Percentiles rank a stretch among this genome's conserved stretches.
Conservation (phyloP, 2,329 filamentous ascomycete species). For the Alternaria rosae region DNA sequence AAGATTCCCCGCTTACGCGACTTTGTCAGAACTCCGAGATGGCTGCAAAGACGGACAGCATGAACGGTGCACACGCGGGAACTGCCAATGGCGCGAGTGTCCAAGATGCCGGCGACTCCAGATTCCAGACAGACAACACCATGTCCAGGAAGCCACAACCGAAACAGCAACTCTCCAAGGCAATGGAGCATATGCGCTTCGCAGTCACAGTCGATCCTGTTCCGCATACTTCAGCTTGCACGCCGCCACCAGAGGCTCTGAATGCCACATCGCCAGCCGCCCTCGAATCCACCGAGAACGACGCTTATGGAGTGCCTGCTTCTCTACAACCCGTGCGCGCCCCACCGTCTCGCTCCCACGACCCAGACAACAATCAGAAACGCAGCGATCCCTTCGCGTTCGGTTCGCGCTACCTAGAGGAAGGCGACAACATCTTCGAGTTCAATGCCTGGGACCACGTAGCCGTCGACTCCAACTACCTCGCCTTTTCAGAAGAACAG, state of each 20-base stretch:
- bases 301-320: constrained; percentile 60
- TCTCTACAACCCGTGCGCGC: constrained; percentile 55
- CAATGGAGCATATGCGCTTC: constrained; percentile 61
- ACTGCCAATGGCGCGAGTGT: constrained; percentile 5
- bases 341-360: constrained; percentile 69
- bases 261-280: not conserved
- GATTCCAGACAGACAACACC: constrained; percentile 44
- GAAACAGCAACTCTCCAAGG: constrained; percentile 58
- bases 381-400: constrained; percentile 94
- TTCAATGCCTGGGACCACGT: constrained; percentile 99
- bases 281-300: constrained; percentile 36
- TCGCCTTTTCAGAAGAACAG: constrained; percentile 83
- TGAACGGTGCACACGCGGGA: constrained; percentile 10
- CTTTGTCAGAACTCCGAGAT: constrained; percentile 16
- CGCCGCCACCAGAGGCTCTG: constrained; percentile 15
- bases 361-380: constrained; percentile 79
- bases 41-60: constrained; percentile 23
- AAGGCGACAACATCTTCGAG: constrained; percentile 90
- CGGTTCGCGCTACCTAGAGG: constrained; percentile 82
- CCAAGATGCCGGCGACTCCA: constrained; percentile 17
- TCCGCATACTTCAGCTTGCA: constrained; percentile 25
- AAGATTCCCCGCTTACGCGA: constrained; percentile 8
- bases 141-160: constrained; percentile 42
- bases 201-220: constrained; percentile 55
- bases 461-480: constrained; percentile 87